These are phyloP conservation scores for Ceratocystis huliohia DNA, from an alignment of 2,329 filamentous ascomycete species.

Conservation along the genomic window DNA sequence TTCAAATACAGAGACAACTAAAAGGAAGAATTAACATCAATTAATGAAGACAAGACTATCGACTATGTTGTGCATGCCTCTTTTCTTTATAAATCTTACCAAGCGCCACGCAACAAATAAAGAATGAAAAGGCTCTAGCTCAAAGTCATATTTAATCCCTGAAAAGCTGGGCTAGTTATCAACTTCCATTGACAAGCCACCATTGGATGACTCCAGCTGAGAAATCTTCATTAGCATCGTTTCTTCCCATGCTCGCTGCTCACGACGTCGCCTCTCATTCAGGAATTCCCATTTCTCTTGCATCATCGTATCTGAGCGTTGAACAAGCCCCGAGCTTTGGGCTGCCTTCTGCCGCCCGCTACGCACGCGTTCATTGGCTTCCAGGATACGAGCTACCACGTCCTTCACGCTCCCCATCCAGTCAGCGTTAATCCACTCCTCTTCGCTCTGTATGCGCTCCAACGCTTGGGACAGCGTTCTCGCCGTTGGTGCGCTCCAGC, in stretches of 20 bases:
- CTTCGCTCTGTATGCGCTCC: conserved; percentile 20
- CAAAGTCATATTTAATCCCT: background rate
- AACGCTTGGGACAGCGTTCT: conserved; percentile 39
- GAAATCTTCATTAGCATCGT: conserved; percentile 34
- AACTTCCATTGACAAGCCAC: conserved; percentile 28
- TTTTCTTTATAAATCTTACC: background rate
- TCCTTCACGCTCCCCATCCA: conserved; percentile 52
- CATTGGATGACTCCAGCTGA: conserved; percentile 27
- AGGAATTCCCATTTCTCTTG: conserved; percentile 62
- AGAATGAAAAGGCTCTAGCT: background rate
- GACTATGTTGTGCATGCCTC: background rate
- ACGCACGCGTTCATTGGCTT: conserved; percentile 26
- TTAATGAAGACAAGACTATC: background rate
- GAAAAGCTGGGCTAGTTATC: conserved; percentile 24
- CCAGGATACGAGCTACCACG: conserved; percentile 28
- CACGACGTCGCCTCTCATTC: conserved; percentile 46
- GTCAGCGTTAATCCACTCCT: conserved; percentile 46
- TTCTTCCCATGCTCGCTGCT: conserved; percentile 53
- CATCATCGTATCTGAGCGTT: conserved; percentile 56
- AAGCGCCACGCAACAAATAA: conserved; percentile 2
- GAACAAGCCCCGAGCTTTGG: conserved; percentile 29
- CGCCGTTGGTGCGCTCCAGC: conserved; percentile 43
- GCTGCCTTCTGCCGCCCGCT: conserved; percentile 28
- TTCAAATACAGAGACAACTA: background rate
- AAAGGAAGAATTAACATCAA: background rate